These are phyloP conservation scores for Cyclotella atomus DNA, from an alignment of 108 stramenopile genomes.

Conservation along the genomic window DNA sequence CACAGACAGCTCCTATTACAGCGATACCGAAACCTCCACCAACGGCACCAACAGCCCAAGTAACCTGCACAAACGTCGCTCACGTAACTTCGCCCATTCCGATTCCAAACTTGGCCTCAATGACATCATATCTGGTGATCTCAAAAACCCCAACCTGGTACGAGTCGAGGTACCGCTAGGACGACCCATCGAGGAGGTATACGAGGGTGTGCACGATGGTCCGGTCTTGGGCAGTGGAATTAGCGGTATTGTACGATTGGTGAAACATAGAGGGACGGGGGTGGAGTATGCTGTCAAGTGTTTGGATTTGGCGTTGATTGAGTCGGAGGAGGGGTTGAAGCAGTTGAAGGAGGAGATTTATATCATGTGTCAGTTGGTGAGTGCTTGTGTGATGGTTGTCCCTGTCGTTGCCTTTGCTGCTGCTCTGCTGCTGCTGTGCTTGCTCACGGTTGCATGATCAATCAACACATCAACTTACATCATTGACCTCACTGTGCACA, in stretches of 20 bases:
- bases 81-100: constrained; percentile 20
- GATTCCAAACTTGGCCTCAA: constrained; percentile 43
- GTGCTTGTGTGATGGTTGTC: background rate
- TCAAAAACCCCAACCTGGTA: constrained; percentile 64
- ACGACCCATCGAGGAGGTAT: constrained; percentile 89
- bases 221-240: constrained; percentile 83
- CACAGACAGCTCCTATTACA: constrained; percentile 4
- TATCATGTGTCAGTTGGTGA: constrained; percentile 87
- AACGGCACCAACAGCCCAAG: background rate
- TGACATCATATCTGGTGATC: constrained; percentile 35
- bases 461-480: no score
- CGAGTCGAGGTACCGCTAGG: constrained; percentile 89
- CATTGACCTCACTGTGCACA: no score
- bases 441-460: no score
- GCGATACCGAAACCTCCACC: background rate
- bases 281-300: constrained; percentile 85
- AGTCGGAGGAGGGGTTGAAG: constrained; percentile 70
- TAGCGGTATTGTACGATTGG: constrained; percentile 79
- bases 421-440: no score
- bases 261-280: constrained; percentile 71
- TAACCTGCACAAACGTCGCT: constrained; percentile 20
- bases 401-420: background rate
- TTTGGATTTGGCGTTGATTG: constrained; percentile 81
- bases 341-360: constrained; percentile 86
- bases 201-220: constrained; percentile 85